A percentile compares a stretch with the other conserved stretches of the same genome.
phyloP scores from a whole-genome alignment of 2,329 filamentous ascomycete species.

The Ophiostoma himal-ulmi region DNA sequence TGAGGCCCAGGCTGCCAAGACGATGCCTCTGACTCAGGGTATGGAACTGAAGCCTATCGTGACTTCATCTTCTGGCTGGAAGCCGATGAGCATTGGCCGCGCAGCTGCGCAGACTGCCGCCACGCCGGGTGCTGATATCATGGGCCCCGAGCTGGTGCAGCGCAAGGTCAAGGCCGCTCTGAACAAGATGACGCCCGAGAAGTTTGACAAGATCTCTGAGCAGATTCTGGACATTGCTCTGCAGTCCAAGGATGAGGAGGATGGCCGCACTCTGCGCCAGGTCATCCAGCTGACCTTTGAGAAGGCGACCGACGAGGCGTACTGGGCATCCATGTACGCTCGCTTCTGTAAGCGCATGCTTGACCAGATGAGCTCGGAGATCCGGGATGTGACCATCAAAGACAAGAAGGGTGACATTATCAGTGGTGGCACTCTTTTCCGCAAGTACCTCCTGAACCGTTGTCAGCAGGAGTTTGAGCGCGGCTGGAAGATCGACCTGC shows the following conservation, averaged over 20 bases:
- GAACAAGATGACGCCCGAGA: slow-evolving; percentile 99
- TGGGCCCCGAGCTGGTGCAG: slow-evolving; percentile 91
- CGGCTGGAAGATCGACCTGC: slow-evolving; percentile 88
- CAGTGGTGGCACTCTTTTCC: slow-evolving; percentile 87
- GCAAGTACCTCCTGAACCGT: slow-evolving; percentile 96
- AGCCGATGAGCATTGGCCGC: slow-evolving; percentile 64
- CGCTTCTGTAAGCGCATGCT: slow-evolving; percentile 98
- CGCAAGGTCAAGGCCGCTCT: slow-evolving; percentile 96
- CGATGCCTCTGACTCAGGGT: slow-evolving; percentile 85
- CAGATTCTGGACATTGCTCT: slow-evolving; percentile 89
- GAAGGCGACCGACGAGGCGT: slow-evolving; percentile 96
- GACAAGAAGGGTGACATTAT: slow-evolving; percentile 87
- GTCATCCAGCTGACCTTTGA: slow-evolving; percentile 99
- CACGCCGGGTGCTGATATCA: slow-evolving; percentile 45
- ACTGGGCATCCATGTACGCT: slow-evolving; percentile 98
- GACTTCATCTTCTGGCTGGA: slow-evolving; percentile 75
- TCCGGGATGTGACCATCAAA: slow-evolving; percentile 89
- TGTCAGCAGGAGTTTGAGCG: slow-evolving; percentile 99
- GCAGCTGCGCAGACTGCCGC: slow-evolving; percentile 33
- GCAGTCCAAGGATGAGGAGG: slow-evolving; percentile 89
- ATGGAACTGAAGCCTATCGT: slow-evolving; percentile 75
- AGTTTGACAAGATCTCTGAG: slow-evolving; percentile 91
- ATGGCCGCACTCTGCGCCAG: slow-evolving; percentile 90
- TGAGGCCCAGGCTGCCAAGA: slow-evolving; percentile 69
- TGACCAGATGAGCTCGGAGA: slow-evolving; percentile 87